Percentiles rank a stretch among this genome's conserved stretches.
These are phyloP conservation scores for Fusarium sp. DNA, from an alignment of 2,329 filamentous ascomycete species.

Conservation along the genomic window DNA sequence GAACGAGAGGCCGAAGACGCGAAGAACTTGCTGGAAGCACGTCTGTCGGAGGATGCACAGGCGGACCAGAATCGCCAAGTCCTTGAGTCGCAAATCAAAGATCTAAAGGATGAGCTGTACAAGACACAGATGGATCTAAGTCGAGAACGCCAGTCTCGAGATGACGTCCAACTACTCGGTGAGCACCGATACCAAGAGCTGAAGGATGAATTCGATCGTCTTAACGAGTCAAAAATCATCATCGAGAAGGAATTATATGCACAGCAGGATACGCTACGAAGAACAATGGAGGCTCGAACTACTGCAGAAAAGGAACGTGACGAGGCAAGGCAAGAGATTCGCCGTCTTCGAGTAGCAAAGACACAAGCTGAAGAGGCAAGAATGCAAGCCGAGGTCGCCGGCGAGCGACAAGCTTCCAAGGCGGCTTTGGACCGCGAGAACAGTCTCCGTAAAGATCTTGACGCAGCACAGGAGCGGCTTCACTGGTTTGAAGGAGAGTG, in stretches of 20 bases:
- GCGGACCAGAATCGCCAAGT: slow-evolving; percentile 84
- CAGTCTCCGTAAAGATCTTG: slow-evolving; percentile 82
- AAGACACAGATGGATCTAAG: slow-evolving; percentile 89
- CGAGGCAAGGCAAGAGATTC: slow-evolving; percentile 87
- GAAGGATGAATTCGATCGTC: slow-evolving; percentile 83
- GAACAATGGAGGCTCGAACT: slow-evolving; percentile 83
- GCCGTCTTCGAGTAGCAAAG: slow-evolving; percentile 84
- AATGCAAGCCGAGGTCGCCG: slow-evolving; percentile 81
- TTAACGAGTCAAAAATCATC: slow-evolving; percentile 95
- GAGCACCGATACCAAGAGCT: slow-evolving; percentile 89
- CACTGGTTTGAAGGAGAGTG: slow-evolving; percentile 85
- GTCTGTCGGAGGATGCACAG: slow-evolving; percentile 90
- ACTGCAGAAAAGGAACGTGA: slow-evolving; percentile 89
- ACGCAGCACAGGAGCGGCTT: slow-evolving; percentile 80
- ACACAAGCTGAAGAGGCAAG: slow-evolving; percentile 88
- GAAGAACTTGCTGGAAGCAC: slow-evolving; percentile 85
- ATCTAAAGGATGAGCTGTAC: slow-evolving; percentile 87
- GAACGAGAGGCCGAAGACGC: slow-evolving; percentile 91
- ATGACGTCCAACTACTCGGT: slow-evolving; percentile 90
- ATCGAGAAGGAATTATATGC: slow-evolving; percentile 98
- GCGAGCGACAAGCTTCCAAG: slow-evolving; percentile 82
- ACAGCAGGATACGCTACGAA: slow-evolving; percentile 90
- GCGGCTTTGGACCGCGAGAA: slow-evolving; percentile 84
- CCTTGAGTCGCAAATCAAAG: slow-evolving; percentile 86
- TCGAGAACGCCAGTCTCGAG: slow-evolving; percentile 90